Evolutionary conservation across 306 rosid species (phyloP), one percentile per base, ranked within the genome.

Genomic region (Vigna hirtella): DNA sequence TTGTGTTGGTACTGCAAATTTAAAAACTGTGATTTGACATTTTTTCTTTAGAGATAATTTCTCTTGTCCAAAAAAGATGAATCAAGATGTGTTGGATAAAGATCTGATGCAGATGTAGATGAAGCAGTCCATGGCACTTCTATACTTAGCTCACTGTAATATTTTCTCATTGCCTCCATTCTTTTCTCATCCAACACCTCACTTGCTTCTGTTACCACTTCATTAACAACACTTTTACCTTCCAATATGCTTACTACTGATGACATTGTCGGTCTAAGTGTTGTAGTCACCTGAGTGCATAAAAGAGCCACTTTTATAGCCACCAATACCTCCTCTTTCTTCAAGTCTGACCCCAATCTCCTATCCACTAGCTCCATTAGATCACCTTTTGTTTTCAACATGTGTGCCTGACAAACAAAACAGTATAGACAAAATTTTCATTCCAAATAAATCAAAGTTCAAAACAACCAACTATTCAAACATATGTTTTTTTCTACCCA

Each of bases 171-270:
- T 30, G 49, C 61, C 40, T 83, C 70, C 57, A 74, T 28, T 48
- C 16, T 83, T 55, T 65, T 66, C 62, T 66, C 82, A 57, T 72
- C 83, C 67, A 77, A 36, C 36, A 10, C n/a, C 66, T 66, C 86
- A 83, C 72, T 78, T 49, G 79, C 0, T 3, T 78, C 83, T 17
- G 18, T 49, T 48, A 6, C 30, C 59, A 47, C 36, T 70, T 77
- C 82, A 18, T 56, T n/a, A 57, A 57, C 64, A 4, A 38, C 48
- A 56, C 9, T 78, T 66, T 16, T 78, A 1, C 80, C 80, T 78
- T 78, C 86, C 26, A 83, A 66, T 66, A 83, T 77, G 82, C 83
- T 83, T 13, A 77, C 72, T 20, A 77, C 82, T 56, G 79, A 72
- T 34, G 83, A 83, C 80, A 83, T 83, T 14, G 77, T 12, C n/a